Percentiles rank a stretch among this genome's conserved stretches.
Evolutionary conservation across 2,329 filamentous ascomycete genomes (phyloP).

Genomic region (Bipolaris gigantea): DNA sequence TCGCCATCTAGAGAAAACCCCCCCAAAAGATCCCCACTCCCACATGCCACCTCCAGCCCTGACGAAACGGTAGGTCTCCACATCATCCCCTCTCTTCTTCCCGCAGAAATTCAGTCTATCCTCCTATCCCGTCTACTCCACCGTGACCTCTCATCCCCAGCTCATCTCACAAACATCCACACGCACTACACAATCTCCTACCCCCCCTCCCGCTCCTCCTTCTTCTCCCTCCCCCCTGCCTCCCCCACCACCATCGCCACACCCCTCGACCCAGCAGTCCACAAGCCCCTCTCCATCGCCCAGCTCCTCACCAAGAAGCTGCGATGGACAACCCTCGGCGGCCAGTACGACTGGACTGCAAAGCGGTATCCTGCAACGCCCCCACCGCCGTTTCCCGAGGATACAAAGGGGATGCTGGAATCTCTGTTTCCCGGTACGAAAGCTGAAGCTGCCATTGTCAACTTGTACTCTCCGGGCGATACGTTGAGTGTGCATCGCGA

Average conservation of each 20-base stretch:
- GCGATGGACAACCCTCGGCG: constrained; percentile 92
- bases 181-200: constrained; percentile 76
- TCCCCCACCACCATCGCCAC: constrained; percentile 28
- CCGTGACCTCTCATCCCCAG: constrained; percentile 70
- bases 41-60: background rate
- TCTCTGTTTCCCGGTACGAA: constrained; percentile 73
- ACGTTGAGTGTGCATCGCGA: constrained; percentile 92
- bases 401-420: constrained; percentile 69
- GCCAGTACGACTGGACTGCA: constrained; percentile 94
- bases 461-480: constrained; percentile 88
- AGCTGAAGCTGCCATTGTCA: constrained; percentile 89
- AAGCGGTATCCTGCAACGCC: constrained; percentile 73
- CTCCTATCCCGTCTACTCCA: constrained; percentile 77
- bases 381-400: constrained; percentile 72
- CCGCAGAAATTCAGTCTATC: constrained; percentile 66
- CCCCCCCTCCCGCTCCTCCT: constrained; percentile 50
- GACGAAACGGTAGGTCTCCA: constrained; percentile 65
- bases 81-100: constrained; percentile 74
- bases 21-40: too few species aligned
- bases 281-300: constrained; percentile 70
- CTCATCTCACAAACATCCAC: constrained; percentile 88
- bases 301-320: constrained; percentile 77
- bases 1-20: background rate
- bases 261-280: constrained; percentile 72
- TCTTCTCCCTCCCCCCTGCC: constrained; percentile 53